Evolutionary conservation across 116 monocot genomes (phyloP), one percentile per base, ranked within the genome.

Genomic region (Trichopus zeylanicus): DNA sequence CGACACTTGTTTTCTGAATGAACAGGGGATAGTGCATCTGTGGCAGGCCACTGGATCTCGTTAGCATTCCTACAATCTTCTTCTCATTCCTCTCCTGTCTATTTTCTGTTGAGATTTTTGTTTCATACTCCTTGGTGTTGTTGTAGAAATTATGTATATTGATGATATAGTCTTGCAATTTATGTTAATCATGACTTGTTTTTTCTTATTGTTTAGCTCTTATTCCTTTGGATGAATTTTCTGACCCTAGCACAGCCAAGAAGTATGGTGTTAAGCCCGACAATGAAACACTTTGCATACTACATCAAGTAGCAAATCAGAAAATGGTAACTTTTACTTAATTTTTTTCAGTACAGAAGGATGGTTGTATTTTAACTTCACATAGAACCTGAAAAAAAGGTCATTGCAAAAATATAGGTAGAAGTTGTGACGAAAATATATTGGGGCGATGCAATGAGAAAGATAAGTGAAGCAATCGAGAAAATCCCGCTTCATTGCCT

Each of bases 391-490:
- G 8, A 42, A 13, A 3, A 10, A 16, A n/a, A 13, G 42, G n/a
- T 13, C 13, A 7, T 49, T 7, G 22, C 12, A 27, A 27, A 11
- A 25, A 26, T 53, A 28, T 48, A 79, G 79, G 48, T 79, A 6
- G 37, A 65, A 19, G 73, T 79, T 16, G 29, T 66, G 5, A 42
- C 64, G 51, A 79, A 79, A 61, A 59, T 79, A 31, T 66, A 64
- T 21, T 79, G 70, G 56, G 79, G 79, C 42, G 70, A 79, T 57
- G 25, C 79, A 1, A 59, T 65, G 21, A 74, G 59, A 51, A 79
- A 74, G 66, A n/a, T 79, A 27, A 70, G 73, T 52, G 73, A 79
- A 66, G 79, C 74, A 5, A 61, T 66, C 20, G 65, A 66, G 20
- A 70, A 61, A 20, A 57, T 66, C 46, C 79, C 79, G 0, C 34